Conservation (phyloP, 805 yeast species). For the Candida morakotiae region DNA sequence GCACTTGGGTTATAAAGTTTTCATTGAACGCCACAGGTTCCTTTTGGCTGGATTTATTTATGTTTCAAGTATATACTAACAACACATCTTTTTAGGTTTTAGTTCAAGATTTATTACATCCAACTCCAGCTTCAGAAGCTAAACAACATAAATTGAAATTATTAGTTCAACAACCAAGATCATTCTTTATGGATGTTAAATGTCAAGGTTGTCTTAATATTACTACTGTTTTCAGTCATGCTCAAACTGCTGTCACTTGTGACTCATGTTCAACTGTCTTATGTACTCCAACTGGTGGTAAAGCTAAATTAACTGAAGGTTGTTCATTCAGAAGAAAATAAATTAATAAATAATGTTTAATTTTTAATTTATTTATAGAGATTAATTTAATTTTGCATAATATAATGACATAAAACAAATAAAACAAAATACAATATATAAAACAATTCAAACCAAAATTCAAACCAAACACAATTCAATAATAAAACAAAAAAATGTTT, state of each 20-base stretch:
- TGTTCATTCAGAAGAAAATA: slow-evolving; percentile 99
- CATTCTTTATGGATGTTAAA: slow-evolving; percentile 99
- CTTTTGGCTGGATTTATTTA: no score
- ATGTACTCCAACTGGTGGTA: slow-evolving; percentile 99
- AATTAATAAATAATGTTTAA: slow-evolving; percentile 16
- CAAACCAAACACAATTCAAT: neutral
- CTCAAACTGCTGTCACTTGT: slow-evolving; percentile 99
- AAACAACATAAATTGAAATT: slow-evolving; percentile 96
- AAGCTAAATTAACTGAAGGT: slow-evolving; percentile 99
- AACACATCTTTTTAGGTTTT: slow-evolving; percentile 58
- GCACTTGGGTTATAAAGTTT: no score
- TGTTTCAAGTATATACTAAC: slow-evolving; percentile 23
- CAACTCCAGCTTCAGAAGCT: slow-evolving; percentile 94
- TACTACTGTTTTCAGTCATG: slow-evolving; percentile 99
- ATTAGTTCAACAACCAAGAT: slow-evolving; percentile 97
- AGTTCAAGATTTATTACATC: slow-evolving; percentile 99
- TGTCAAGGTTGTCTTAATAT: slow-evolving; percentile 99
- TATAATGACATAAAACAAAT: slow-evolving; percentile 5
- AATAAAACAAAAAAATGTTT: neutral
- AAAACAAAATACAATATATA: no score
- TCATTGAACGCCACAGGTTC: no score
- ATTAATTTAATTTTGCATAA: slow-evolving; percentile 4
- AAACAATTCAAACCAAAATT: no score
- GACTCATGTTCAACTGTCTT: slow-evolving; percentile 97
- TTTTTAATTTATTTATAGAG: slow-evolving; percentile 3